Base-by-base conservation (phyloP, 768 basidiomycete genomes). In the Termitomyces sp. region DNA sequence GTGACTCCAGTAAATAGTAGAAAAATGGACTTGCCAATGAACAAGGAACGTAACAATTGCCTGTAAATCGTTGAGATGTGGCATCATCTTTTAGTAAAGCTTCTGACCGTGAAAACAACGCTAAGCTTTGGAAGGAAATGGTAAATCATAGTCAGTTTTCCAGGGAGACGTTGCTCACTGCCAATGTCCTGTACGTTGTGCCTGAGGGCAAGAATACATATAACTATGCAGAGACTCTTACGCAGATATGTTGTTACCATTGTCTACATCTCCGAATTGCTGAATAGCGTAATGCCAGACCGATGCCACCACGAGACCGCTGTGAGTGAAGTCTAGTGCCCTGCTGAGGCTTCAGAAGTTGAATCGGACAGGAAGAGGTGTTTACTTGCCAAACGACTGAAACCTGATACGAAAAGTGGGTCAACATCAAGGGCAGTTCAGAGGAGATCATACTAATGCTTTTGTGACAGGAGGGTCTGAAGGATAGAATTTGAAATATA, bases 401-500 rank as follows among this genome's bases (percentile, higher is more conserved):
- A 34, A 75, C 73, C 74, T 75, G 46, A 32, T 21, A 52, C 21
- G 16, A 29, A 14, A 23, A 37, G n/a, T 35, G 40, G 19, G 16
- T n/a, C 35, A 29, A 23, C 19, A 21, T 58, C 32, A 16, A 31
- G 2, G 14, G 19, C 19, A 29, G 29, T 31, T 17, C 25, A 9
- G 9, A 10, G 19, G 6, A 46, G 17, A 29, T 57, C 70, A 37
- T 46, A 74, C 75, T 37, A 74, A 57, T 3, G 58, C 9, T 47
- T 75, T 75, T 7, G 71, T 31, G 19, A 51, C 53, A 1, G 23
- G 31, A 7, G 52, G 32, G 56, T 77, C 75, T 19, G 48, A 57
- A 4, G 69, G 68, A 45, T 73, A 75, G 3, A 73, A 49, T 56
- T 71, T 73, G 60, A 70, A 68, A 60, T 74, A 77, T 4, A 73